Evolutionary conservation across 179 eudicot genomes (phyloP), one percentile per base, ranked within the genome.

Genomic region (Kewa caespitosa): DNA sequence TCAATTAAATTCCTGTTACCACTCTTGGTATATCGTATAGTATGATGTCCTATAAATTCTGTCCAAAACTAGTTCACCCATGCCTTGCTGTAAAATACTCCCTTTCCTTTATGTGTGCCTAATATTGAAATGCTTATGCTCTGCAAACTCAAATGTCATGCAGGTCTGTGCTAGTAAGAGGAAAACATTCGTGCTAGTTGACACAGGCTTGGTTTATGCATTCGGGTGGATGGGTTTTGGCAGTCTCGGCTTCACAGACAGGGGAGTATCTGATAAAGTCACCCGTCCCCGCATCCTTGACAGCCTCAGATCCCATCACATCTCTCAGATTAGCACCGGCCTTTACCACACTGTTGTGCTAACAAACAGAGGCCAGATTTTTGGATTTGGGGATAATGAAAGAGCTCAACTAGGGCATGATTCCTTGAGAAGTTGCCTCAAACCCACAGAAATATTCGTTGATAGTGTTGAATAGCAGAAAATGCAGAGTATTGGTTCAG

Each of bases 221-320:
- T 95, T 93, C 72, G 99, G 98, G 27, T 91, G 97, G 97, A 93
- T 93, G 97, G 98, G 87, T 30, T 95, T 91, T 72, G 98, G 98
- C n/a, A 93, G 99, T 83, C 91, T 95, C 4, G 98, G 99, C 54
- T 90, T 95, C 75, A 89, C 91, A 14, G 94, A 91, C 82, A 84
- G 88, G 76, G 94, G 90, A 43, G 86, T 75, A 10, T 93, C 93
- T 10, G 93, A 90, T 79, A 93, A 95, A 83, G 57, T 95, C 68
- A 76, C 79, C 5, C 73, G 68, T 78, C 98, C 99, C 7, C 86
- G 88, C 39, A 57, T 85, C 60, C 87, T 95, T 10, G 85, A 87
- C 46, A 91, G 97, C 86, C 82, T 95, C 81, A 87, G 84, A 76
- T 66, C 57, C 68, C 91, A 90, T 72, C 93, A 87, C 66, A 87